Percentiles rank a stretch among this genome's conserved stretches.
phyloP scores from a whole-genome alignment of 2,329 filamentous ascomycete genomes.

The Fusarium goolgardi region DNA sequence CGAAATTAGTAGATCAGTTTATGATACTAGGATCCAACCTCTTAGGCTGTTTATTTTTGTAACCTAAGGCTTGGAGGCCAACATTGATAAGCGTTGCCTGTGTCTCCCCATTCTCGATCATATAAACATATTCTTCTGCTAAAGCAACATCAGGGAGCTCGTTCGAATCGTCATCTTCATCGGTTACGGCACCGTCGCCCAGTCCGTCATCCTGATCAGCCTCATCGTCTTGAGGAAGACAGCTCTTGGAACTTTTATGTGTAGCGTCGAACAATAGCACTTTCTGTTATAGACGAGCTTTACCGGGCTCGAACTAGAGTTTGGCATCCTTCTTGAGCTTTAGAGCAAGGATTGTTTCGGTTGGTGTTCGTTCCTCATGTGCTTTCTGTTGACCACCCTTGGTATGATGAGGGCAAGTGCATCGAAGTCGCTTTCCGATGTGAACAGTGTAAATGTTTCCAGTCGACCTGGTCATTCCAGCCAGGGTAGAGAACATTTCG shows the following conservation, averaged over 20 bases:
- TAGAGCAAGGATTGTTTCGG: no score
- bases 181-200: no score
- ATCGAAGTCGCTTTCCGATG: conserved; percentile 63
- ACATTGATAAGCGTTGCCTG: background rate
- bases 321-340: no score
- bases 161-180: no score
- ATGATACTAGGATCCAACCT: background rate
- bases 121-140: background rate
- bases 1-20: background rate
- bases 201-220: no score
- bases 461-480: conserved; percentile 69
- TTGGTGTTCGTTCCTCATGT: no score
- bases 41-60: background rate
- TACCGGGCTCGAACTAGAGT: no score
- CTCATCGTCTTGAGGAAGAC: no score
- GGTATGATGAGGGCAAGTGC: conserved; percentile 66
- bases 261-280: no score
- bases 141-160: background rate
- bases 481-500: background rate
- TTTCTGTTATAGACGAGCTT: no score
- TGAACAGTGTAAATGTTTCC: conserved; percentile 72
- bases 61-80: background rate
- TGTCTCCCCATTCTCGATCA: background rate
- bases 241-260: no score
- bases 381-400: conserved; percentile 62